phyloP scores from a whole-genome alignment of 1,139 yeast species.

The Zygoascus meyerae region DNA sequence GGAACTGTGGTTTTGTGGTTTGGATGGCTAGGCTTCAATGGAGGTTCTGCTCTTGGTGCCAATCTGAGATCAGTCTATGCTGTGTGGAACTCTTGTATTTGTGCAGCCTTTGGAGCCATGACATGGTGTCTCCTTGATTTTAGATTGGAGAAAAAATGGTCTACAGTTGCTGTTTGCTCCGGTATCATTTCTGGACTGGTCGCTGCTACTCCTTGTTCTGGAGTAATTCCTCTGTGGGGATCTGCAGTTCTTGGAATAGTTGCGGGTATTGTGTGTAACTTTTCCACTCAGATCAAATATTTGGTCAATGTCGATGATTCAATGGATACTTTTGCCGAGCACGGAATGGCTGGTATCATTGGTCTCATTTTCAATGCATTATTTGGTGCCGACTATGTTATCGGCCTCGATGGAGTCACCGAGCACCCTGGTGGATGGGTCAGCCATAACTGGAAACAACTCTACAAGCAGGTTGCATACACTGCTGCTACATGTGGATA shows the following conservation, averaged over 20 bases:
- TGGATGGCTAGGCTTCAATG: conserved; percentile 76
- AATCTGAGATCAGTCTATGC: conserved; percentile 70
- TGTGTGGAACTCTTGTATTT: conserved; percentile 83
- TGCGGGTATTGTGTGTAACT: conserved; percentile 82
- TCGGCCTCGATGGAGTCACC: conserved; percentile 76
- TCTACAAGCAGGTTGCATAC: conserved; percentile 85
- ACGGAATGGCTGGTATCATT: conserved; percentile 91
- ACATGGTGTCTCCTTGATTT: conserved; percentile 90
- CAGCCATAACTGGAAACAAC: conserved; percentile 82
- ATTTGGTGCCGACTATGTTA: conserved; percentile 80
- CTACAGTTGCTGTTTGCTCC: conserved; percentile 91
- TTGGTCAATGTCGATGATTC: conserved; percentile 82
- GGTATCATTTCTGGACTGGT: conserved; percentile 85
- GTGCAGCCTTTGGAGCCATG: conserved; percentile 87
- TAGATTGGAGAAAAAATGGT: conserved; percentile 84
- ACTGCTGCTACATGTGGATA: conserved; percentile 70
- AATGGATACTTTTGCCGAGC: conserved; percentile 93
- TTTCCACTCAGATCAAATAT: conserved; percentile 82
- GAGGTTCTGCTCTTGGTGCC: conserved; percentile 62
- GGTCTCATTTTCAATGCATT: conserved; percentile 84
- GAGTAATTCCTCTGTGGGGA: conserved; percentile 87
- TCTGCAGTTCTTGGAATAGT: conserved; percentile 77
- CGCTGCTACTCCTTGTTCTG: conserved; percentile 54
- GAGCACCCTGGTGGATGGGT: conserved; percentile 90
- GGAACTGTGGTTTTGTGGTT: conserved; percentile 67